Evolutionary conservation across 768 basidiomycete genomes (phyloP), one percentile per base, ranked within the genome.

Genomic region (Vishniacozyma victoriae): DNA sequence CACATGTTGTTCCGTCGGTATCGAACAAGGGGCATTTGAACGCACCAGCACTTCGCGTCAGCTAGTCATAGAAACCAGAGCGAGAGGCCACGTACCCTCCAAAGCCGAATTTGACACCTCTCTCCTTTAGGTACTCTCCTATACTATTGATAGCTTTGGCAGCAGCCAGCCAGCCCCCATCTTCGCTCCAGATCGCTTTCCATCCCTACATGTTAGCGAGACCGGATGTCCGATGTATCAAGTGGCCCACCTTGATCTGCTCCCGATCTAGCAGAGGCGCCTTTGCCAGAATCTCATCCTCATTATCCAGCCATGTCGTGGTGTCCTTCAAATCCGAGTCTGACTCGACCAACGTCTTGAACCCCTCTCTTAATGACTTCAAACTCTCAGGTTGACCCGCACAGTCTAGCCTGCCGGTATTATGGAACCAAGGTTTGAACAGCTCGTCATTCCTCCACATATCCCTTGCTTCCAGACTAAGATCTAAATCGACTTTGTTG

Each of bases 131-230:
- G 14, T 60, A 62, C 29, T 44, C 42, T 2, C 62, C 66, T 6
- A 62, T 48, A n/a, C 50, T 47, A 13, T 48, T 56, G 44, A 67
- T 48, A 4, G 66, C 59, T 27, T 67, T 57, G 11, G 37, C 48
- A 27, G 66, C 66, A 1, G 50, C 66, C 1, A 57, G 41, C 66
- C 66, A 67, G 5, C 66, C 66, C 1, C 49, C 60, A 31, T 62
- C 44, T 11, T 43, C 20, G 14, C n/a, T 35, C 43, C 47, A 67
- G 5, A 61, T 40, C 12, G 44, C 66, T 44, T 62, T 50, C 66
- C 66, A 67, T 9, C 59, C 59, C 39, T 48, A 29, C 23, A 39
- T n/a, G 26, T 29, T 5, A 33, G 11, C 35, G 5, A 33, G 20
- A 29, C 27, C 15, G 1, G 3, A n/a, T n/a, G n/a, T n/a, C n/a